Conservation (phyloP, 2,329 filamentous ascomycete genomes). For the Hawksworthiomyces lignivorus region DNA sequence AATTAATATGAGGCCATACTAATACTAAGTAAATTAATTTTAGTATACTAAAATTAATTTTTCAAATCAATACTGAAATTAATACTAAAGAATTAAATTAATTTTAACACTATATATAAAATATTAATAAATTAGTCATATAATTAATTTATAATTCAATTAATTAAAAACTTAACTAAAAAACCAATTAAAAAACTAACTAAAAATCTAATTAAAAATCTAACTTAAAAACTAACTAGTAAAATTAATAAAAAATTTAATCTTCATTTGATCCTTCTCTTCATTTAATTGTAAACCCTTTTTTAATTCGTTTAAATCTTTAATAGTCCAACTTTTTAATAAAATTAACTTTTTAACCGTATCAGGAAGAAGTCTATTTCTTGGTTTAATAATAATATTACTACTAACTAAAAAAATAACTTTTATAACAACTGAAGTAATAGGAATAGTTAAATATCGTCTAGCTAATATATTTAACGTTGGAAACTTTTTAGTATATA, state of each 20-base stretch:
- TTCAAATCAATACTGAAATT: no score
- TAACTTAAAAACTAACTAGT: neutral
- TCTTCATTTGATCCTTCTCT: no score
- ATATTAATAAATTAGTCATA: neutral
- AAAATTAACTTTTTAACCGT: slow-evolving; percentile 2
- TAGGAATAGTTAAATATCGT: neutral
- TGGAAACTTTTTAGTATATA: neutral
- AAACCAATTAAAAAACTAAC: no score
- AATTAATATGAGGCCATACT: neutral
- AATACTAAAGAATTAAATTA: neutral
- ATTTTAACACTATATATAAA: neutral
- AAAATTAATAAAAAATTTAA: no score
- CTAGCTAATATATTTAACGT: neutral
- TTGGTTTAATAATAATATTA: neutral
- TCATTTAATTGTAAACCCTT: no score
- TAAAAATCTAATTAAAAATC: neutral
- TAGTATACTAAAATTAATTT: no score
- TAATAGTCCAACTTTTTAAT: neutral
- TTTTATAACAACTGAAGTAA: neutral
- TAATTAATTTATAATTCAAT: neutral
- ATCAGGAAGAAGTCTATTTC: neutral
- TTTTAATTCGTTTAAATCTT: no score
- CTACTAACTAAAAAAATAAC: neutral
- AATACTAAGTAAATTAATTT: neutral
- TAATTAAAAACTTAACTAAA: neutral